Conservation (phyloP, 2,329 filamentous ascomycete species). For the Calonectria ilicicola region DNA sequence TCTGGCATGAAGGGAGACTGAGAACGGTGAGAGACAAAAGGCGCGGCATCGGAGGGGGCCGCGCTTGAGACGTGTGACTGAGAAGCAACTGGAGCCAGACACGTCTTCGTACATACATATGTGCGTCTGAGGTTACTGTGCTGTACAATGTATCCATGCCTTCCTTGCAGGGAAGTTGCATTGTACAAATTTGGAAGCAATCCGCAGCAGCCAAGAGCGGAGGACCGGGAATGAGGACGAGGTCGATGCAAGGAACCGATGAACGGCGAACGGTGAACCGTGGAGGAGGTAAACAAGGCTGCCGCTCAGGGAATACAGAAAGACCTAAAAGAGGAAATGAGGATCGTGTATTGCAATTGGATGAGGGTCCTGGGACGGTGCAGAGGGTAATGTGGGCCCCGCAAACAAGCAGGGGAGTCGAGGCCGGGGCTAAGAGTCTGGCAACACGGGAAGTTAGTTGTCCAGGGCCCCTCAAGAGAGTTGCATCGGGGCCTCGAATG, state of each 20-base stretch:
- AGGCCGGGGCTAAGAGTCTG: not conserved
- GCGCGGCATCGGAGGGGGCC: not conserved
- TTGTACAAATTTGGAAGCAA: not conserved
- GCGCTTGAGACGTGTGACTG: not conserved
- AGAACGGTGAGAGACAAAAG: not conserved
- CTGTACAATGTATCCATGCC: not conserved
- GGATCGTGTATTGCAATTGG: slow-evolving; percentile 40
- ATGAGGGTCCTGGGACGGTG: not conserved
- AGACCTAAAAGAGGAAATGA: not conserved
- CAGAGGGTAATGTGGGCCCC: not conserved
- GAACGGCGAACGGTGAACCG: slow-evolving; percentile 28
- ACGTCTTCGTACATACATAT: slow-evolving; percentile 4
- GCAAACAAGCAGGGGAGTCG: not conserved
- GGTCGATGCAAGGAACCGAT: slow-evolving; percentile 30
- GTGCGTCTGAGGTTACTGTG: slow-evolving; percentile 2
- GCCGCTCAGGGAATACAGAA: slow-evolving; percentile 6
- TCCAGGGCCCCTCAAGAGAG: not conserved
- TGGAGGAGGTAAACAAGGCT: slow-evolving; percentile 28
- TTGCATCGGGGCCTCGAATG: not conserved
- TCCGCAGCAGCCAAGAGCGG: slow-evolving; percentile 4
- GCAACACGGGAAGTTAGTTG: slow-evolving; percentile 11
- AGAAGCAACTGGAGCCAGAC: not conserved
- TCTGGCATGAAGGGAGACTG: not conserved
- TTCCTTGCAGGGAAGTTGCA: not conserved
- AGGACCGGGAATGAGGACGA: slow-evolving; percentile 15